Percentiles rank a stretch among this genome's conserved stretches.
Evolutionary conservation across 2,329 filamentous ascomycete genomes (phyloP).

Genomic region (Fusarium sp.): DNA sequence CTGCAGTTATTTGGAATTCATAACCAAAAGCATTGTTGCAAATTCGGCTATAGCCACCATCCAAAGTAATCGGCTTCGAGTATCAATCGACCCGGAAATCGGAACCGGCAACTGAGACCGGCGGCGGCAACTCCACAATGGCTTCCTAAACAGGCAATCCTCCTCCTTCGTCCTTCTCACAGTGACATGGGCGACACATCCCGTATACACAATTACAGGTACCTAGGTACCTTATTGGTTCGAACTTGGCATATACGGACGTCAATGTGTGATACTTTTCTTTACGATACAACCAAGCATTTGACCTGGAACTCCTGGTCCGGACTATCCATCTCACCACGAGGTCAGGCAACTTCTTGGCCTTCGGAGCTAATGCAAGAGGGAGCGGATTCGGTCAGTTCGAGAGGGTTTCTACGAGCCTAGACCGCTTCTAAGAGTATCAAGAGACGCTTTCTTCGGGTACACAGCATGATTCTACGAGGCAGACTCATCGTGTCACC

Average conservation of each 20-base stretch:
- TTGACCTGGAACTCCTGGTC: background rate
- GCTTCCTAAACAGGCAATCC: constrained; percentile 39
- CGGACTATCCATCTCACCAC: background rate
- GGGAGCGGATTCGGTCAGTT: constrained; percentile 6
- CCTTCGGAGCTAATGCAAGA: constrained; percentile 8
- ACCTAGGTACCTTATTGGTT: background rate
- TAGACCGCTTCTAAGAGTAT: constrained; percentile 12
- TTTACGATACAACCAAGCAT: background rate
- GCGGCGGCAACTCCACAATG: constrained; percentile 21
- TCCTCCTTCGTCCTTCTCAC: background rate
- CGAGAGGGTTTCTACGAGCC: constrained; percentile 7
- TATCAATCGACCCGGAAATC: constrained; percentile 1
- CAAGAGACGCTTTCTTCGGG: background rate
- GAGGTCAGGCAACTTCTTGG: background rate
- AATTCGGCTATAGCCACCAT: no score
- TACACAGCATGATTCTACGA: constrained; percentile 22
- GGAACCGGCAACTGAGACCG: constrained; percentile 24
- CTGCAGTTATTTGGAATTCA: background rate
- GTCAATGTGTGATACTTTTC: constrained; percentile 1
- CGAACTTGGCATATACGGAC: constrained; percentile 10
- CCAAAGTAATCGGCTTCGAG: constrained; percentile 8
- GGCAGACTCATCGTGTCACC: constrained; percentile 8
- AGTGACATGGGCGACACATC: background rate
- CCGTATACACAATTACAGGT: constrained; percentile 3
- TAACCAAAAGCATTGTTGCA: background rate